A percentile compares a stretch with the other conserved stretches of the same genome.
phyloP scores from a whole-genome alignment of 2,329 filamentous ascomycete genomes.

The Penicillium sp. region DNA sequence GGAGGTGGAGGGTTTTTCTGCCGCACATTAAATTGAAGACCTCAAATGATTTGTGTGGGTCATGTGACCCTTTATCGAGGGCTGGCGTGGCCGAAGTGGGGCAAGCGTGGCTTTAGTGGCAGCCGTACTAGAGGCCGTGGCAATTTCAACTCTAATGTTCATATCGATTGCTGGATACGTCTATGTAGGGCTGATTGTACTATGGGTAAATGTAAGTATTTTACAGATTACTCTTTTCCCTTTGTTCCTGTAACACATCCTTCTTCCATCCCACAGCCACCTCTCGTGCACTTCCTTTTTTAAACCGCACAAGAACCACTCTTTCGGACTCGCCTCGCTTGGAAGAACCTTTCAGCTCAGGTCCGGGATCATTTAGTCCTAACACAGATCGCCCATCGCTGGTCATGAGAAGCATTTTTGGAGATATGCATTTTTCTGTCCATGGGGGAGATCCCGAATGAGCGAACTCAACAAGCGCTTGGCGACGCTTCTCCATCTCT shows the following conservation, averaged over 20 bases:
- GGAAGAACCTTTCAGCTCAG: constrained; percentile 51
- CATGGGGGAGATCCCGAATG: constrained; percentile 47
- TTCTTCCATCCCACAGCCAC: constrained; percentile 52
- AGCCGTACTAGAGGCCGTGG: constrained; percentile 12
- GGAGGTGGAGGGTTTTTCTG: constrained; percentile 32
- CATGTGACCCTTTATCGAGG: constrained; percentile 44
- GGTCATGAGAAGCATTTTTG: constrained; percentile 38
- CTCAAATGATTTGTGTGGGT: constrained; percentile 41
- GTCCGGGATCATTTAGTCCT: constrained; percentile 54
- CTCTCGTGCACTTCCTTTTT: constrained; percentile 55
- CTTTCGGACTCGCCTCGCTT: constrained; percentile 54
- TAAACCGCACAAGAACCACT: constrained; percentile 57
- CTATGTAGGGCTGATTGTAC: background rate
- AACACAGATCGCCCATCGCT: constrained; percentile 53
- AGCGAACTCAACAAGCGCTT: constrained; percentile 50
- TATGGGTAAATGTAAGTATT: background rate
- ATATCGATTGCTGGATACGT: background rate
- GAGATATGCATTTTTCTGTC: constrained; percentile 49
- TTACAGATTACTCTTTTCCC: constrained; percentile 34
- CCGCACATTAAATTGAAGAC: constrained; percentile 31
- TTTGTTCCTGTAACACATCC: constrained; percentile 46
- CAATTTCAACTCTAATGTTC: constrained; percentile 8
- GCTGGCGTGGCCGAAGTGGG: constrained; percentile 26
- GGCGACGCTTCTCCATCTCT: constrained; percentile 39
- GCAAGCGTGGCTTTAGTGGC: constrained; percentile 13